Evolutionary conservation across 805 yeast species (phyloP), one percentile per base, ranked within the genome.

Genomic region (Nakazawaea ishiwadae): DNA sequence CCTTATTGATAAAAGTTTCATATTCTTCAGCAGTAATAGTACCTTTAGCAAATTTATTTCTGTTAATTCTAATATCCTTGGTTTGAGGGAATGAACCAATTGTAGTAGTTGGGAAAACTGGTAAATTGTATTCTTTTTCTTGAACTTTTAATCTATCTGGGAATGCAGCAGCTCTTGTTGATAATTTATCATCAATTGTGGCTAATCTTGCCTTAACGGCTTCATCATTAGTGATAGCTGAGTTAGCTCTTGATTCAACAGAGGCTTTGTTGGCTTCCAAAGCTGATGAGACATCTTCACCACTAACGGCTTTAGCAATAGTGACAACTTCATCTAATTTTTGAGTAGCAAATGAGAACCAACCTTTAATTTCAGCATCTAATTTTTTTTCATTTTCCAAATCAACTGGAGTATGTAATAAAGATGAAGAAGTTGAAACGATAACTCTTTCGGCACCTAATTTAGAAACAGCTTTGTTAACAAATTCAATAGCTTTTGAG

Each of bases 31-130:
- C 83, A 63, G 97, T 69, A 63, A 93, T 83, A 62, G 87, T 84
- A 69, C 99, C 99, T 83, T 93, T 93, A 70, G 85, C 77, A 74
- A 85, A 89, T 77, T 91, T 93, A 84, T 91, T 89, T 81, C 99
- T 91, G 85, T 85, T 84, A 69, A 90, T 72, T 79, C 99, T 87
- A 74, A 93, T 93, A 69, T 93, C 99, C 79, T 89, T 88, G 69
- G 99, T 93, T 80, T 93, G 99, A 60, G 99, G 99, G 97, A 93
- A 93, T 52, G 99, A 93, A 71, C 99, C 99, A 69, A 93, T 93
- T 60, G 99, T 93, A 68, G 99, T 93, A 66, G 99, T 93, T 73
- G 99, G 99, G 96, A 93, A 93, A 63, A 86, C 74, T 57, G 99
- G 99, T 68, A 93, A 77, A 78, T 93, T 85, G 77, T 85, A 86